A percentile compares a stretch with the other conserved stretches of the same genome.
Conservation (phyloP, 2,329 filamentous ascomycete genomes). For the Ascochyta lentis region DNA sequence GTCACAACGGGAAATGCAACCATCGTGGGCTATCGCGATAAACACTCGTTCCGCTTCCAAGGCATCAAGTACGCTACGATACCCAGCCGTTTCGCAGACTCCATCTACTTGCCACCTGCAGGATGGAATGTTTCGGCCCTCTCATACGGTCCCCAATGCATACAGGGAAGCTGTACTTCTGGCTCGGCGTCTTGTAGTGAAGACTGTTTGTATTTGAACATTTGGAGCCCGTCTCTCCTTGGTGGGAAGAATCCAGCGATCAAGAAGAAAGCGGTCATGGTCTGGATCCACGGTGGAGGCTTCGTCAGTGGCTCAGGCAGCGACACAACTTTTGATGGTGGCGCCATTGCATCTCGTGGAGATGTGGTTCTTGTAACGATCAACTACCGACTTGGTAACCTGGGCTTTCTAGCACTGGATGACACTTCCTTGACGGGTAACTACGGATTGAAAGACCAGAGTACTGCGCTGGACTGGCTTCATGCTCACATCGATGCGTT, state of each 20-base stretch:
- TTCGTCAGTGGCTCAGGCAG: constrained; percentile 52
- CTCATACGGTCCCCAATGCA: constrained; percentile 49
- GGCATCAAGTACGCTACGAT: constrained; percentile 57
- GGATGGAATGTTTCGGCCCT: constrained; percentile 45
- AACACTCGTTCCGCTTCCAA: constrained; percentile 58
- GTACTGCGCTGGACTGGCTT: constrained; percentile 59
- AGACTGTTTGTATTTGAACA: constrained; percentile 56
- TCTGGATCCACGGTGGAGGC: constrained; percentile 57
- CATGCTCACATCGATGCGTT: constrained; percentile 48
- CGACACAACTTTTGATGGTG: constrained; percentile 56
- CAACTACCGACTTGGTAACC: constrained; percentile 51
- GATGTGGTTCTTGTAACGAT: constrained; percentile 55
- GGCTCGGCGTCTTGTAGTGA: constrained; percentile 41
- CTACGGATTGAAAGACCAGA: constrained; percentile 58
- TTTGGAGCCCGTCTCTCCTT: constrained; percentile 51
- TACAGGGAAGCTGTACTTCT: constrained; percentile 45
- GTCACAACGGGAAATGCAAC: constrained; percentile 30
- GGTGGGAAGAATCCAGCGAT: constrained; percentile 13
- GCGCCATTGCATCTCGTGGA: constrained; percentile 54
- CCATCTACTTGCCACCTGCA: constrained; percentile 46
- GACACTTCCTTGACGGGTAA: constrained; percentile 58
- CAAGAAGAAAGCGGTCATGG: constrained; percentile 54
- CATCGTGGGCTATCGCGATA: constrained; percentile 52
- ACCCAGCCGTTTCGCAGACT: constrained; percentile 56
- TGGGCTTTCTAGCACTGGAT: constrained; percentile 46